Conservation (phyloP, 805 yeast species). For the Metschnikowia henanensis region DNA sequence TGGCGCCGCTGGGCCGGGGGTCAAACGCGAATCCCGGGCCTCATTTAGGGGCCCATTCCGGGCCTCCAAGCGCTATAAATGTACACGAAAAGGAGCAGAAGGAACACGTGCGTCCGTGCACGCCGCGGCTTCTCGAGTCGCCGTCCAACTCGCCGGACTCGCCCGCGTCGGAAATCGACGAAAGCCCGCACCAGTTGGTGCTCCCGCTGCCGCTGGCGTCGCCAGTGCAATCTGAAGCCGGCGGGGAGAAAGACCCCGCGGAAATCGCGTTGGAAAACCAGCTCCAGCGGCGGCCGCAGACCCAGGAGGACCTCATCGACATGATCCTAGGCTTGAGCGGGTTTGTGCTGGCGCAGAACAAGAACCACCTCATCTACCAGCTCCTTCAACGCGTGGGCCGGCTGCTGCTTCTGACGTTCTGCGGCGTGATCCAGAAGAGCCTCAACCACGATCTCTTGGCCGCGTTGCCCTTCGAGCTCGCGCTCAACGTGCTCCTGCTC, state of each 20-base stretch:
- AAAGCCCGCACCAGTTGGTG: conserved; percentile 49
- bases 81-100: conserved; percentile 1
- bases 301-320: conserved; percentile 41
- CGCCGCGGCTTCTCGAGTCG: conserved; percentile 8
- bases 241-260: conserved; percentile 23
- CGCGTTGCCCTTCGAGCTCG: conserved; percentile 72
- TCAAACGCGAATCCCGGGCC: background rate
- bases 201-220: conserved; percentile 71
- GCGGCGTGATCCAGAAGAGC: conserved; percentile 48
- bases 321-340: conserved; percentile 34
- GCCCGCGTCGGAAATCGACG: conserved; percentile 39
- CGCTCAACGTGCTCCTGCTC: conserved; percentile 60
- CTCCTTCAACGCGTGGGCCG: conserved; percentile 61
- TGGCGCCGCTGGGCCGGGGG: no score
- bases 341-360: conserved; percentile 45
- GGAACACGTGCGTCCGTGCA: conserved; percentile 6
- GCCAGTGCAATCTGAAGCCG: conserved; percentile 36
- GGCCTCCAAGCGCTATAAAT: background rate
- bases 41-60: background rate
- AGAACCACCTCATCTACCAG: conserved; percentile 50
- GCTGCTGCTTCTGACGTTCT: conserved; percentile 58
- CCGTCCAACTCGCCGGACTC: conserved; percentile 31
- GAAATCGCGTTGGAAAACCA: conserved; percentile 21
- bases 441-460: conserved; percentile 74
- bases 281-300: conserved; percentile 17